Evolutionary conservation across 2,329 filamentous ascomycete genomes (phyloP).

Genomic region (Knufia petricola): DNA sequence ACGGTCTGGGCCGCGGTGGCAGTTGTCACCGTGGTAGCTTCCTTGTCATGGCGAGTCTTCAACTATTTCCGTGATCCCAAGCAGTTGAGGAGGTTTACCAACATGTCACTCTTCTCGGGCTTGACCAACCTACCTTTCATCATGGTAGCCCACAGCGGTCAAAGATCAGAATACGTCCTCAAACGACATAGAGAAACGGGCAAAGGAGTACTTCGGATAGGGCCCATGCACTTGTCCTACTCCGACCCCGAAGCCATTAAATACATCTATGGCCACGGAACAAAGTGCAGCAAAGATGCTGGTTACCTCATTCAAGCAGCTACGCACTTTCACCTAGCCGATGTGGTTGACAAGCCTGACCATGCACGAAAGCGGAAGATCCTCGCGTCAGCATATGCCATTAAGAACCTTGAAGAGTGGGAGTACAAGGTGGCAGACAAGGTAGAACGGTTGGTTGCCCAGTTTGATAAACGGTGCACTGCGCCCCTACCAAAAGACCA

Average conservation of each 20-base stretch:
- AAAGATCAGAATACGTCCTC: constrained; percentile 15
- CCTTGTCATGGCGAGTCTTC: constrained; percentile 15
- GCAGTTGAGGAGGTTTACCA: constrained; percentile 41
- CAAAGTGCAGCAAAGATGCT: constrained; percentile 29
- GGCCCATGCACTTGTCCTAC: constrained; percentile 7
- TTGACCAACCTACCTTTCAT: constrained; percentile 37
- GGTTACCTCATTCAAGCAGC: constrained; percentile 27
- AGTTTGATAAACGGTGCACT: constrained; percentile 30
- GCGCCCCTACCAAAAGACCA: constrained; percentile 8
- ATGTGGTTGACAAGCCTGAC: constrained; percentile 31
- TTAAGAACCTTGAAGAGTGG: constrained; percentile 34
- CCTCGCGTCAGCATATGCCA: constrained; percentile 30
- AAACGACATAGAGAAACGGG: constrained; percentile 7
- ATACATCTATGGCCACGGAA: constrained; percentile 31
- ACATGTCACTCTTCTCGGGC: constrained; percentile 35
- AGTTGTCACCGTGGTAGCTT: background rate
- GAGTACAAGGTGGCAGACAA: constrained; percentile 34
- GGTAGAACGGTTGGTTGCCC: constrained; percentile 25
- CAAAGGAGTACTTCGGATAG: constrained; percentile 5
- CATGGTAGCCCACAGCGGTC: constrained; percentile 20
- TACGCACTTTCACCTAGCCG: constrained; percentile 28
- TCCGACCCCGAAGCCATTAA: constrained; percentile 8
- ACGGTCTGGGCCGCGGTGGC: background rate
- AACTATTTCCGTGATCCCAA: constrained; percentile 40
- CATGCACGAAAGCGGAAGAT: constrained; percentile 33